Evolutionary conservation across 2,329 filamentous ascomycete genomes (phyloP).

Genomic region (Phialophora verrucosa): DNA sequence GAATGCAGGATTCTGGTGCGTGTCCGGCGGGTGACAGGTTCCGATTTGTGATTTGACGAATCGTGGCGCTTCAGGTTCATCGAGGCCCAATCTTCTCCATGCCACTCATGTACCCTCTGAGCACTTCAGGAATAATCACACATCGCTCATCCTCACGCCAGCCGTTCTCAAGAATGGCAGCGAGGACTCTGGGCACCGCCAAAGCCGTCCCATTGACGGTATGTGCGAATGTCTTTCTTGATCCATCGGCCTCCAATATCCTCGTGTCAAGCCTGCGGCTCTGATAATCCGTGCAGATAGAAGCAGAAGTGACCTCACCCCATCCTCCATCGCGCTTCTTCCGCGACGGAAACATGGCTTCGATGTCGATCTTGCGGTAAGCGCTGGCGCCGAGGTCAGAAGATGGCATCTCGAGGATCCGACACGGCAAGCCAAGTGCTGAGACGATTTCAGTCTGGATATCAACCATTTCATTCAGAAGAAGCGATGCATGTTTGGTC

Average conservation of each 20-base stretch:
- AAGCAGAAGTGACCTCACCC: constrained; percentile 91
- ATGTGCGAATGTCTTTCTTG: constrained; percentile 75
- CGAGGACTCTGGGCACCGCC: constrained; percentile 86
- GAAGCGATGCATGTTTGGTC: constrained; percentile 44
- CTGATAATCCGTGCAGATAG: constrained; percentile 95
- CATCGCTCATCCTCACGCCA: constrained; percentile 72
- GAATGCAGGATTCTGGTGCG: background rate
- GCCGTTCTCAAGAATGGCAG: constrained; percentile 86
- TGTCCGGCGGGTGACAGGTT: background rate
- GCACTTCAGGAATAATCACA: constrained; percentile 76
- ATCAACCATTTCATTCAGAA: constrained; percentile 84
- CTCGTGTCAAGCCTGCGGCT: constrained; percentile 79
- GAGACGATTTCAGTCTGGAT: constrained; percentile 85
- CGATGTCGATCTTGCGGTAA: constrained; percentile 86
- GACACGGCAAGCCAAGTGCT: constrained; percentile 79
- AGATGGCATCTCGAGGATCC: constrained; percentile 90
- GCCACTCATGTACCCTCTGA: constrained; percentile 85
- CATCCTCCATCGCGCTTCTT: constrained; percentile 69
- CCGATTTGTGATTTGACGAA: background rate
- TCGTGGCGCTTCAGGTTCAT: constrained; percentile 13
- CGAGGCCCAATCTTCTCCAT: constrained; percentile 64
- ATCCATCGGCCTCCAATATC: constrained; percentile 58
- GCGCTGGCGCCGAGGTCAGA: constrained; percentile 89
- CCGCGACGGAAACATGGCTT: constrained; percentile 89
- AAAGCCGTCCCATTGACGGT: constrained; percentile 94